phyloP scores from a whole-genome alignment of 306 rosid species.

The Casuarina cunninghamiana region DNA sequence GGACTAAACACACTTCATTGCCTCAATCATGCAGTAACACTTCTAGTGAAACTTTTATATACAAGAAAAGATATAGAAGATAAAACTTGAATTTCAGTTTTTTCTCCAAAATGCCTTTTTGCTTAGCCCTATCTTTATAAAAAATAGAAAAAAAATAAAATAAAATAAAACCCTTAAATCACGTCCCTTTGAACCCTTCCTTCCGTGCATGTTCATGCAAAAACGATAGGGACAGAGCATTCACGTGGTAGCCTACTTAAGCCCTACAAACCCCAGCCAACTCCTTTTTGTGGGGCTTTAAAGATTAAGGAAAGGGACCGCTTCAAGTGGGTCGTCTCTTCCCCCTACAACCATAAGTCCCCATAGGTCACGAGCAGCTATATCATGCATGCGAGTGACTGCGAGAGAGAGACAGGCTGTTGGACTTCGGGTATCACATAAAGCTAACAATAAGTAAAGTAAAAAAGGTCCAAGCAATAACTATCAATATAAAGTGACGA shows the following conservation, averaged over 20 bases:
- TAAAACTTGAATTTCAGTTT: too few species aligned
- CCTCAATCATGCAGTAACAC: too few species aligned
- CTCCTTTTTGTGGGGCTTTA: conserved; percentile 24
- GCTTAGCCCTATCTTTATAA: too few species aligned
- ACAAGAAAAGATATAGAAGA: too few species aligned
- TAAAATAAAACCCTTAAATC: too few species aligned
- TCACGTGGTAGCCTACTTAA: conserved; percentile 50
- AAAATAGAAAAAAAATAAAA: too few species aligned
- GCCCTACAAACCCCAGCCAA: conserved; percentile 34
- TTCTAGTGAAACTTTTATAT: too few species aligned
- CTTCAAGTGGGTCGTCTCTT: conserved; percentile 6
- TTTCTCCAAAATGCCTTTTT: too few species aligned
- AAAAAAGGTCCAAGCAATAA: not conserved
- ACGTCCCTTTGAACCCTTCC: not conserved
- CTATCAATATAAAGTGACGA: not conserved
- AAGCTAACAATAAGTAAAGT: conserved; percentile 27
- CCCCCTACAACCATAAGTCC: conserved; percentile 32
- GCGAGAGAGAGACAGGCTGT: conserved; percentile 16
- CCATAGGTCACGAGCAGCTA: conserved; percentile 47
- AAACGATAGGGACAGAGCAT: conserved; percentile 20
- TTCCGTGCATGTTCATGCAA: conserved; percentile 21
- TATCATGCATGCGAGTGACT: conserved; percentile 15
- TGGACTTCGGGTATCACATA: conserved; percentile 17
- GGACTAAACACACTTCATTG: too few species aligned
- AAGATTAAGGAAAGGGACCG: conserved; percentile 31